Percentiles rank a stretch among this genome's conserved stretches.
Conservation (phyloP, 495 filamentous ascomycete species). For the Tuber calosporum region DNA sequence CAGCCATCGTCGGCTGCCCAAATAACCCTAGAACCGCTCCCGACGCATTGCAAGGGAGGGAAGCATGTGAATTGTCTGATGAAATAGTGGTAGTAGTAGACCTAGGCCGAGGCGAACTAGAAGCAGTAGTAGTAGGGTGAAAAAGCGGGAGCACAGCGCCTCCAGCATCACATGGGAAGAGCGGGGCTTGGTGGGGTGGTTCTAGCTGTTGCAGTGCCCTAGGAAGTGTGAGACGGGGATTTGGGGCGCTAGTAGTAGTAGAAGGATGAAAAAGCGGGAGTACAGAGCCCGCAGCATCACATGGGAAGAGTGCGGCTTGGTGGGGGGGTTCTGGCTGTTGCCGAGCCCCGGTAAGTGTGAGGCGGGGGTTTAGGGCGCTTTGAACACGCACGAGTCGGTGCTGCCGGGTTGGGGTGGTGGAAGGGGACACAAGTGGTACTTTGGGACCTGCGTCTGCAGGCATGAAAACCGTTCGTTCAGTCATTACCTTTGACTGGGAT, state of each 20-base stretch:
- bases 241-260: neutral
- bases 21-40: neutral
- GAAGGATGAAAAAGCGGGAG: neutral
- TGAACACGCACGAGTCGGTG: neutral
- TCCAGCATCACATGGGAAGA: neutral
- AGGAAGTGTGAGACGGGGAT: neutral
- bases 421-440: neutral
- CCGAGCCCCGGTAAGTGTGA: neutral
- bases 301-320: neutral
- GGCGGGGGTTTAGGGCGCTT: neutral
- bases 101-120: neutral
- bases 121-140: neutral
- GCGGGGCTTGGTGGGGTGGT: neutral
- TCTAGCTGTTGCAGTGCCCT: neutral
- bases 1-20: neutral
- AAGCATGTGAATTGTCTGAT: neutral
- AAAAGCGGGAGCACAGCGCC: neutral
- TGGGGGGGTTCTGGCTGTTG: neutral
- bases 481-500: neutral
- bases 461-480: neutral
- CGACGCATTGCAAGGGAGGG: neutral
- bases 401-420: neutral
- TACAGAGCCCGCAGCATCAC: neutral
- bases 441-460: neutral
- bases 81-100: neutral